Evolutionary conservation across 2,329 filamentous ascomycete genomes (phyloP), one percentile per base, ranked within the genome.

Genomic region (Apiospora marii): DNA sequence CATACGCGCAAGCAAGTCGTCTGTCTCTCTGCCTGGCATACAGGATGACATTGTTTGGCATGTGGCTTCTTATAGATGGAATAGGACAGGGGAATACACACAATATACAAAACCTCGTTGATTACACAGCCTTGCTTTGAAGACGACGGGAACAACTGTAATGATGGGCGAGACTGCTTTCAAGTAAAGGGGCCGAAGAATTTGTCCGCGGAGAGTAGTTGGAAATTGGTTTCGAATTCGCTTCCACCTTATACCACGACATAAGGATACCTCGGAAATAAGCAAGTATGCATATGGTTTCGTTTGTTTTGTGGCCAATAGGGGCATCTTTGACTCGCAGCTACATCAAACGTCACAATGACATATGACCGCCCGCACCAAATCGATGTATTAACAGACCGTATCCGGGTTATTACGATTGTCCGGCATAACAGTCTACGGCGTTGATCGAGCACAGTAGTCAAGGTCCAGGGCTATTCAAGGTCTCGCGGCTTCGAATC

Each of bases 401-500:
- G 10, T n/a, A 22, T 49, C 22, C n/a, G 46, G 22, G 22, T 48
- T 19, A 22, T 22, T 22, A 48, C 6, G 6, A 24, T 49, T 49
- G 4, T 24, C 24, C n/a, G n/a, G n/a, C 13, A 51, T 4, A 27
- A 13, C 34, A 41, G 22, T 30, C 34, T 41, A 64, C 7, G n/a
- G 22, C 7, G 46, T 49, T n/a, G 19, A n/a, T 64, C 30, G n/a
- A 53, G 7, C n/a, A 8, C 8, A 22, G 19, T 22, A 49, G 7
- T n/a, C 8, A 10, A 8, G 46, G 46, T 12, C n/a, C 7, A n/a
- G 19, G 3, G 8, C 16, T n/a, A 24, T n/a, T 41, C 58, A 41
- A 64, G 58, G 22, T 64, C 34, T 64, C 58, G 58, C 58, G 34
- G 58, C 34, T 64, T 44, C 16, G 53, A 30, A 41, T 64, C 34